Conservation (phyloP, 2,329 filamentous ascomycete genomes). For the Coniochaeta sp. region DNA sequence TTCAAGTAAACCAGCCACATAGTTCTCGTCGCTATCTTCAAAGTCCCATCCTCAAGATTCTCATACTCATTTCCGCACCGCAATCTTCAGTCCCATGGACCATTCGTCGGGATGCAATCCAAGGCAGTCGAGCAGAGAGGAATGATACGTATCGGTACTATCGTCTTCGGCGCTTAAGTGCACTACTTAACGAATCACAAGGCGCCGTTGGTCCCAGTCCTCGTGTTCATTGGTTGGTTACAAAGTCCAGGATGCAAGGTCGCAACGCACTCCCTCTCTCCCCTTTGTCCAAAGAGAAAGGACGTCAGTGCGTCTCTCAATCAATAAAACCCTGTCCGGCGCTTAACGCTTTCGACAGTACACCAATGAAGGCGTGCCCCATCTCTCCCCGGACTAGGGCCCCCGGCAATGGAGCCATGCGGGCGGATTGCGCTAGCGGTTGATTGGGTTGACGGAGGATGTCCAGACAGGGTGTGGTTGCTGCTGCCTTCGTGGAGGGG, state of each 20-base stretch:
- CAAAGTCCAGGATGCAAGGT: neutral
- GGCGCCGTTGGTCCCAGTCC: neutral
- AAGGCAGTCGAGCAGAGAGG: too few species aligned
- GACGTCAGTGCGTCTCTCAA: neutral
- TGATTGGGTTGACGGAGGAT: neutral
- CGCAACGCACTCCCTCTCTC: neutral
- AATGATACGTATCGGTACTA: neutral
- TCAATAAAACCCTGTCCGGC: constrained; percentile 1
- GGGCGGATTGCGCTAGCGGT: neutral
- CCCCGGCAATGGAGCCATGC: constrained; percentile 2
- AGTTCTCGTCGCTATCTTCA: neutral
- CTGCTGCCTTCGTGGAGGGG: neutral
- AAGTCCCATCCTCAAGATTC: too few species aligned
- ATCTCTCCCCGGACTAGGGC: neutral
- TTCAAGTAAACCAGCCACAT: neutral
- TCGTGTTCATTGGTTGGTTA: neutral
- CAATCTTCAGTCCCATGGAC: neutral
- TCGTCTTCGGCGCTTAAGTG: neutral
- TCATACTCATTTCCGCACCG: neutral
- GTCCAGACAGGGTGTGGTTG: neutral
- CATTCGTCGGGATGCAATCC: too few species aligned
- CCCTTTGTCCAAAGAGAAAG: neutral
- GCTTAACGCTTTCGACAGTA: neutral
- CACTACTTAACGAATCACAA: neutral
- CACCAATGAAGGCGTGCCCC: neutral